A percentile compares a stretch with the other conserved stretches of the same genome.
These are phyloP conservation scores for Symbiodinium pilosum DNA, from an alignment of 73 alveolate genomes.

Conservation along the genomic window DNA sequence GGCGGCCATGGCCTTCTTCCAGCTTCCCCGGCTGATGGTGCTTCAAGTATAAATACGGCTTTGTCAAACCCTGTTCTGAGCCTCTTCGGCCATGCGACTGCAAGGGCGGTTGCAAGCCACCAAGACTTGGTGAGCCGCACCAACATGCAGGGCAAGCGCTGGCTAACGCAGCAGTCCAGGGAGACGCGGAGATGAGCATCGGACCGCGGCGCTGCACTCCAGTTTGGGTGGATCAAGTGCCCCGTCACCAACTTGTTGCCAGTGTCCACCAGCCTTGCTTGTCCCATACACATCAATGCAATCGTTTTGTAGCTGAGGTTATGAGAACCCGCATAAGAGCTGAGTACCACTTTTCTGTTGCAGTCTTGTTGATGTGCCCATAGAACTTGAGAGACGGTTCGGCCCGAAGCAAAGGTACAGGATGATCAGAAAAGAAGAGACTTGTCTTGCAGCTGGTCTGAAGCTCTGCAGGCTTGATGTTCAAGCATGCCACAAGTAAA, in stretches of 20 bases:
- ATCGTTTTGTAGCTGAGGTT: no score
- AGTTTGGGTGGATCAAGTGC: constrained; percentile 32
- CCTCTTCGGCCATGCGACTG: constrained; percentile 35
- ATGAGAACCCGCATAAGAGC: no score
- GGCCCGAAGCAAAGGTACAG: no score
- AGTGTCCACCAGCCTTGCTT: no score
- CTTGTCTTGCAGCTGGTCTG: background rate
- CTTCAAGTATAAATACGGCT: background rate
- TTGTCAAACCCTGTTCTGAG: background rate
- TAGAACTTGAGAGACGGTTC: background rate
- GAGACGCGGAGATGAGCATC: background rate
- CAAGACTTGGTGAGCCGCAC: constrained; percentile 16
- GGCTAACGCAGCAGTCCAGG: constrained; percentile 19
- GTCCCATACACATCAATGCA: no score
- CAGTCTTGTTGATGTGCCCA: background rate
- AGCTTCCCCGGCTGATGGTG: no score
- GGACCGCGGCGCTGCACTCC: constrained; percentile 14
- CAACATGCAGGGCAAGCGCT: constrained; percentile 15
- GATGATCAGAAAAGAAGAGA: background rate
- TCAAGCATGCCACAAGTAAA: no score
- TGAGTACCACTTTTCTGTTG: no score
- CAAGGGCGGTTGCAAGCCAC: constrained; percentile 15
- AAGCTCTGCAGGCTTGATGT: no score
- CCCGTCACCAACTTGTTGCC: background rate
- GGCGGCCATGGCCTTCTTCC: no score